Conservation (phyloP, 805 yeast genomes). For the Jamesozyma piceae region DNA sequence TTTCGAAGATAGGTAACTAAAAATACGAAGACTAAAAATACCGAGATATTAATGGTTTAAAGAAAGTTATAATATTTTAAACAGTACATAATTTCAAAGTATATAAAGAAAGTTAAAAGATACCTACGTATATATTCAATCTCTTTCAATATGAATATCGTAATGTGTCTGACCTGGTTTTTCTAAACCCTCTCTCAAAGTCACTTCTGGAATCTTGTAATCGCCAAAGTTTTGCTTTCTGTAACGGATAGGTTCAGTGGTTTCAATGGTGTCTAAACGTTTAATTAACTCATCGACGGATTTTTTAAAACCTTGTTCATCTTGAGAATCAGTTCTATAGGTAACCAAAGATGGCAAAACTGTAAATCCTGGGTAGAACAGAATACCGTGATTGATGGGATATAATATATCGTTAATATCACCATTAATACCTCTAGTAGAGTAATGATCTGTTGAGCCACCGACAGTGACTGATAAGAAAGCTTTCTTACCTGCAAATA, state of each 20-base stretch:
- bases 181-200: constrained; percentile 10
- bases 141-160: constrained; percentile 7
- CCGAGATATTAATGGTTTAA: no score
- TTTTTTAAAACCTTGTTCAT: constrained; percentile 3
- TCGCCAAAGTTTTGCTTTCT: constrained; percentile 20
- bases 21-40: no score
- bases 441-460: constrained; percentile 10
- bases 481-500: constrained; percentile 18
- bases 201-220: constrained; percentile 10
- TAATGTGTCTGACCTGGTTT: constrained; percentile 10
- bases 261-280: constrained; percentile 7
- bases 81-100: no score
- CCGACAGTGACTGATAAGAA: constrained; percentile 11
- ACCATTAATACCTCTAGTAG: constrained; percentile 19
- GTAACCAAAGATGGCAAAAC: constrained; percentile 17
- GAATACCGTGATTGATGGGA: constrained; percentile 21
- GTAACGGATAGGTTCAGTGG: constrained; percentile 10
- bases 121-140: no score
- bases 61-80: no score
- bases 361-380: constrained; percentile 19
- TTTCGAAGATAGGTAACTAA: no score
- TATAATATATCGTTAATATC: constrained; percentile 17
- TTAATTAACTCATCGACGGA: constrained; percentile 4
- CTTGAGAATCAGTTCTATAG: constrained; percentile 5
- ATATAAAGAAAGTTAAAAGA: no score